Conservation (phyloP, 2,329 filamentous ascomycete species). For the Fusarium napiforme region DNA sequence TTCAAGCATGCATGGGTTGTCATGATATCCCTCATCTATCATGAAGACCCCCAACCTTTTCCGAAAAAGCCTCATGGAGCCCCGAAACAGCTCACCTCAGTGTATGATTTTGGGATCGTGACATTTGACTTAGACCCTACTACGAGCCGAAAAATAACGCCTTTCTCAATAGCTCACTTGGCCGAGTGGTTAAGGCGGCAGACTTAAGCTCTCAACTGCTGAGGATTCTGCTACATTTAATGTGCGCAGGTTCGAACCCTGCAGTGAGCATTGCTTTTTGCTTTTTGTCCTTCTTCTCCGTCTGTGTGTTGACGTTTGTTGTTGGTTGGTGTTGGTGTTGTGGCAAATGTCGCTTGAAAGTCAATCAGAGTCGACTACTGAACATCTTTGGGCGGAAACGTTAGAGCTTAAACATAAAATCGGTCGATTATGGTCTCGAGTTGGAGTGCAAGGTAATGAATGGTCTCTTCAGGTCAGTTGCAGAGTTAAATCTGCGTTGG, state of each 20-base stretch:
- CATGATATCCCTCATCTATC: background rate
- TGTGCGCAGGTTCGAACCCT: conserved; percentile 22
- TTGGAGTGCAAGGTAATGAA: too few species aligned
- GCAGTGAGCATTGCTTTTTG: conserved; percentile 4
- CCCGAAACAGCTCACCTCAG: too few species aligned
- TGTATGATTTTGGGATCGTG: too few species aligned
- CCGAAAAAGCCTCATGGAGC: background rate
- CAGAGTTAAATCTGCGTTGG: background rate
- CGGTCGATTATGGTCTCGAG: too few species aligned
- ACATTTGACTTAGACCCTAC: accelerated
- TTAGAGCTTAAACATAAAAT: background rate
- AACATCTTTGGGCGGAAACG: background rate
- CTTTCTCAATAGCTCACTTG: conserved; percentile 11
- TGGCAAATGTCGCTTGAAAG: background rate
- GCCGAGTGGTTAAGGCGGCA: conserved; percentile 29
- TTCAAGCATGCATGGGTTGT: background rate
- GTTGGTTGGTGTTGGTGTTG: background rate
- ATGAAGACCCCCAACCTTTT: background rate
- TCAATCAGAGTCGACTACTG: background rate
- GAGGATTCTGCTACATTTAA: conserved; percentile 14
- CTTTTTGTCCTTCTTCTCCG: too few species aligned
- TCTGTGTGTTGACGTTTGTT: background rate
- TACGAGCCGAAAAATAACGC: background rate
- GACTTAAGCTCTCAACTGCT: conserved; percentile 12
- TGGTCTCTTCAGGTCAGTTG: background rate